Evolutionary conservation across 2,329 filamentous ascomycete species (phyloP), one percentile per base, ranked within the genome.

Genomic region (Stagonosporopsis chrysanthemi): DNA sequence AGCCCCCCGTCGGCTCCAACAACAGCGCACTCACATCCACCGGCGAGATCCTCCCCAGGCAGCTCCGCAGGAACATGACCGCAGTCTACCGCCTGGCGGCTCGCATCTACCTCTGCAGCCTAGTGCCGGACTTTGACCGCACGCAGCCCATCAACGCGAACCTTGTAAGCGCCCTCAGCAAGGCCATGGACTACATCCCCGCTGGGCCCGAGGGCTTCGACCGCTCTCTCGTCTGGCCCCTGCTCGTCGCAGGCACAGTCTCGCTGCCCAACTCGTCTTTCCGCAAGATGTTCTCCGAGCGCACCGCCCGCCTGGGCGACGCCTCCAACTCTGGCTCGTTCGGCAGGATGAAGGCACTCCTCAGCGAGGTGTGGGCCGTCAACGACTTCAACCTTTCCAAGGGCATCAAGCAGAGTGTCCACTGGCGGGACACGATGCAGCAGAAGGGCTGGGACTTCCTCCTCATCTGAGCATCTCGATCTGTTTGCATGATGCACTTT

Each of bases 391-490:
- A 78, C 66, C 75, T 78, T 42, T 73, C 75, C 66, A 74, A 79
- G 79, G 77, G 79, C 66, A 76, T 77, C 64, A 77, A 72, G 67
- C 88, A 86, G 73, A 89, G 89, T 80, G 86, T 96, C 78, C 92
- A 93, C 87, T 98, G 94, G 94, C 85, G 94, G 80, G 91, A 96
- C 79, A 86, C 94, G 74, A 97, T 97, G 92, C 87, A 86, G 79
- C 86, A 89, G 80, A 95, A 94, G 81, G 87, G 87, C 68, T 97
- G 92, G 93, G 91, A 96, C 76, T 95, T 92, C 80, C 83, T 97
- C 77, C 86, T 97, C 77, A 93, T 97, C 79, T 97, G 76, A 72
- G 66, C 63, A 47, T 39, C 49, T 40, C 35, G 55, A 69, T 74
- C 72, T 74, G 67, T 67, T 63, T 67, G 60, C 47, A 48, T 29